Percentiles rank a stretch among this genome's conserved stretches.
Evolutionary conservation across 306 rosid species (phyloP).

Genomic region (Macrotyloma uniflorum): DNA sequence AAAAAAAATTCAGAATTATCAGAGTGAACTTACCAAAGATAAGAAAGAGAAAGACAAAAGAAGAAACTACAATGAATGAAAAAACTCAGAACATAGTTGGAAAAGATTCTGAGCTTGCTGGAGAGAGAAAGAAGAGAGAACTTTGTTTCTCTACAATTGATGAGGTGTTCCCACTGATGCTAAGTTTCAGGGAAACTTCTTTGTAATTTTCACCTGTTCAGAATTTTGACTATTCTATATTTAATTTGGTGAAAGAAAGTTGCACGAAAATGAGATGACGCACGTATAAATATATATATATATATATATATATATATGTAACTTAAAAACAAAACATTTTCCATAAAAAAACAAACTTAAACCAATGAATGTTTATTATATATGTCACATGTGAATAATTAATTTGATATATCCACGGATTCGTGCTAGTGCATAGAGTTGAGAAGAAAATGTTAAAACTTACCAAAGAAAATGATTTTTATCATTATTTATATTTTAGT

Average conservation of each 20-base stretch:
- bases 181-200: background rate
- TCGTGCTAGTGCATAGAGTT: background rate
- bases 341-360: background rate
- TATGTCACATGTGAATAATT: background rate
- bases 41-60: slow-evolving; percentile 20
- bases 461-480: background rate
- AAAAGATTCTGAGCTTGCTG: slow-evolving; percentile 14
- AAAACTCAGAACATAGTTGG: slow-evolving; percentile 9
- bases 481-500: background rate
- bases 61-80: slow-evolving; percentile 11
- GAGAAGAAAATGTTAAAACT: background rate
- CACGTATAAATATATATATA: background rate
- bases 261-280: background rate
- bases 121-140: slow-evolving; percentile 25
- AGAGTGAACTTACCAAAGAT: slow-evolving; percentile 30
- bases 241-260: background rate
- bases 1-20: background rate
- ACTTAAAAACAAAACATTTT: background rate
- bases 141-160: slow-evolving; percentile 1
- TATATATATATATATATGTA: too few relatives aligned
- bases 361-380: background rate
- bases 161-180: background rate
- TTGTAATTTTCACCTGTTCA: background rate
- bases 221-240: slow-evolving; percentile 2
- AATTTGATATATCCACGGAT: background rate